Conservation (phyloP, 352 stramenopile species). For the Pythium rhizo-oryzae region DNA sequence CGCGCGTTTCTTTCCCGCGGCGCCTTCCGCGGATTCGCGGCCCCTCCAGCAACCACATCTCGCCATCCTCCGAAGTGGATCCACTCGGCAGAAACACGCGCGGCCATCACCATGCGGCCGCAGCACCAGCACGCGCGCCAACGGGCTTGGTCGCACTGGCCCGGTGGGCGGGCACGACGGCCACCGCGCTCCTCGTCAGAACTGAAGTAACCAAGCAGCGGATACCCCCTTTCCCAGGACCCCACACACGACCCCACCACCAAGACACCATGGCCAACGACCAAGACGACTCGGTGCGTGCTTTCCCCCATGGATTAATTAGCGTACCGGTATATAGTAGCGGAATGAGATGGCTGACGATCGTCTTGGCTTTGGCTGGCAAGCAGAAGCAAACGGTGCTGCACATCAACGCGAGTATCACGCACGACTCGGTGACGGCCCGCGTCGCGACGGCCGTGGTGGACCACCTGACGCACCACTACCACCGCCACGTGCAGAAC, state of each 20-base stretch:
- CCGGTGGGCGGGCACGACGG: background rate
- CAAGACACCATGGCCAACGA: slow-evolving; percentile 14
- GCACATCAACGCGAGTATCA: slow-evolving; percentile 81
- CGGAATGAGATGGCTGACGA: background rate
- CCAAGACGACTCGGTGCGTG: slow-evolving; percentile 19
- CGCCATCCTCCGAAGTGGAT: background rate
- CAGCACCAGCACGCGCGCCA: background rate
- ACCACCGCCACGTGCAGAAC: slow-evolving; percentile 53
- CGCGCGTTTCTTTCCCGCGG: slow-evolving; percentile 25
- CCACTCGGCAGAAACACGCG: slow-evolving; percentile 29
- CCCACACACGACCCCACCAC: slow-evolving; percentile 6
- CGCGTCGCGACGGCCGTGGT: slow-evolving; percentile 69
- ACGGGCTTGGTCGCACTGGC: background rate
- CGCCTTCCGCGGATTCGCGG: slow-evolving; percentile 4
- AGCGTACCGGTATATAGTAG: background rate
- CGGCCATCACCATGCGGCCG: background rate
- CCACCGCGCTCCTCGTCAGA: slow-evolving; percentile 1
- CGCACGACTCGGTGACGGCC: slow-evolving; percentile 68
- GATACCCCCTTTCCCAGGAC: background rate
- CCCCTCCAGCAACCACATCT: background rate
- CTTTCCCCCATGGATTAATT: background rate
- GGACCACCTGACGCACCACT: slow-evolving; percentile 74
- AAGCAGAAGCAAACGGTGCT: slow-evolving; percentile 71
- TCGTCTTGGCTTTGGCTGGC: background rate
- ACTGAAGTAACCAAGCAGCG: slow-evolving; percentile 8